Evolutionary conservation across 495 filamentous ascomycete species (phyloP), one percentile per base, ranked within the genome.

Genomic region (Penicillium salamii): DNA sequence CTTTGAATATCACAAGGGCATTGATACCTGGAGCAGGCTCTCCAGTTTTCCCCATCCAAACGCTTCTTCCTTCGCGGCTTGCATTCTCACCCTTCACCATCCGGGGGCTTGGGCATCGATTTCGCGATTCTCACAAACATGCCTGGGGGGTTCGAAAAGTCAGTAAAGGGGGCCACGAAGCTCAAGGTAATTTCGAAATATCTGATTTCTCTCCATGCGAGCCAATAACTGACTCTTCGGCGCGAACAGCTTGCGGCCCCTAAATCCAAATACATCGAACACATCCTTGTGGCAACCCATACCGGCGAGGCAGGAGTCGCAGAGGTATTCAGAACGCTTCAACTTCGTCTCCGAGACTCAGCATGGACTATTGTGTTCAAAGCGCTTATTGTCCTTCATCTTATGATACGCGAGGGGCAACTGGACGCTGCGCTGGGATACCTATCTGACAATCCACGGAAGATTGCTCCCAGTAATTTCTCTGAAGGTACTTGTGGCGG

Each of bases 311-410:
- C 90, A 13, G 93, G 95, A 49, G 90, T 99, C 39, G 95, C 86
- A 35, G 93, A 99, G 69, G 88, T 99, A 37, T 97, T 99, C 62
- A 82, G 95, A 36, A 88, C 91, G 23, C 71, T 99, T 19, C 90
- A 95, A 59, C 82, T 88, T 61, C 79, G 93, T 42, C 72, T 99
- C 40, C 85, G 90, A 57, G 93, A 99, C 61, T 90, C 91, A 58
- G 95, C 91, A 82, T 99, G 93, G 93, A 97, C 95, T 7, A 84
- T 88, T 24, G 90, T 92, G 46, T 96, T 97, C 83, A 99, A 99
- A 70, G 82, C 86, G 44, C 78, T 99, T 46, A 96, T 99, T 52
- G 91, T 95, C 5, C 82, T 96, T 31, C 93, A 99, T 65, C 74
- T 97, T 33, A 97, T 99, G 92, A 91, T 99, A 52, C 81, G 93